Evolutionary conservation across 257 asterid species (phyloP).

Genomic region (Salvia hispanica): DNA sequence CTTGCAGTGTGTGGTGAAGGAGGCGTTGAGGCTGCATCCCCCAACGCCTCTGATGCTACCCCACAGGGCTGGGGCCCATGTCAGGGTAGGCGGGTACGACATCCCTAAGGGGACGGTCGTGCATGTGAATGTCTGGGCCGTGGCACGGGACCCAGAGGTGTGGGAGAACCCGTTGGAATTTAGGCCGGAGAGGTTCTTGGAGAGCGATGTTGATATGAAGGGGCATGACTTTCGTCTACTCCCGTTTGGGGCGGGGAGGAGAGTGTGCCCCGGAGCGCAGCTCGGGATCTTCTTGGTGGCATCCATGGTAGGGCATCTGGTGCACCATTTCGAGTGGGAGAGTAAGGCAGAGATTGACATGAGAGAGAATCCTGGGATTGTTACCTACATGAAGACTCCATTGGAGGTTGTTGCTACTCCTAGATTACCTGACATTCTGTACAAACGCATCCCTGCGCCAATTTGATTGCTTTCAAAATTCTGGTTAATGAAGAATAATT

Average conservation of each 20-base stretch:
- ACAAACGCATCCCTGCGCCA: slow-evolving; percentile 48
- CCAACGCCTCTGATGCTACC: slow-evolving; percentile 83
- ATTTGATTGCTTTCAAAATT: too few species aligned
- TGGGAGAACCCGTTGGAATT: slow-evolving; percentile 63
- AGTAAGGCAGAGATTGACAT: slow-evolving; percentile 54
- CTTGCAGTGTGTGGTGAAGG: slow-evolving; percentile 61
- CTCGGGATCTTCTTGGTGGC: slow-evolving; percentile 67
- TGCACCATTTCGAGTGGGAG: slow-evolving; percentile 75
- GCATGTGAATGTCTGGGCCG: slow-evolving; percentile 80
- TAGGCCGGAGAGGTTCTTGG: slow-evolving; percentile 65
- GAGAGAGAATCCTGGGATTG: slow-evolving; percentile 69
- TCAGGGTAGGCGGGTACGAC: slow-evolving; percentile 69
- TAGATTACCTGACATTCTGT: slow-evolving; percentile 48
- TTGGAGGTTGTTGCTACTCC: slow-evolving; percentile 58
- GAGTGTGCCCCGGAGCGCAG: slow-evolving; percentile 76
- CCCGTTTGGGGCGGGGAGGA: slow-evolving; percentile 76
- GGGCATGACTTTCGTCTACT: slow-evolving; percentile 68
- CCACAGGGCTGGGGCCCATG: slow-evolving; percentile 58
- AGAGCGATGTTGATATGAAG: slow-evolving; percentile 77
- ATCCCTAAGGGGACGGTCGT: slow-evolving; percentile 67
- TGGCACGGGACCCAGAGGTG: slow-evolving; percentile 61
- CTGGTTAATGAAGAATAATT: too few species aligned
- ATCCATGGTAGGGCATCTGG: slow-evolving; percentile 67
- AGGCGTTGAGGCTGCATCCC: slow-evolving; percentile 67
- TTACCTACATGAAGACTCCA: slow-evolving; percentile 70